Evolutionary conservation across 192 early-diverging fungal species (phyloP).

Genomic region (Linnemannia exigua): DNA sequence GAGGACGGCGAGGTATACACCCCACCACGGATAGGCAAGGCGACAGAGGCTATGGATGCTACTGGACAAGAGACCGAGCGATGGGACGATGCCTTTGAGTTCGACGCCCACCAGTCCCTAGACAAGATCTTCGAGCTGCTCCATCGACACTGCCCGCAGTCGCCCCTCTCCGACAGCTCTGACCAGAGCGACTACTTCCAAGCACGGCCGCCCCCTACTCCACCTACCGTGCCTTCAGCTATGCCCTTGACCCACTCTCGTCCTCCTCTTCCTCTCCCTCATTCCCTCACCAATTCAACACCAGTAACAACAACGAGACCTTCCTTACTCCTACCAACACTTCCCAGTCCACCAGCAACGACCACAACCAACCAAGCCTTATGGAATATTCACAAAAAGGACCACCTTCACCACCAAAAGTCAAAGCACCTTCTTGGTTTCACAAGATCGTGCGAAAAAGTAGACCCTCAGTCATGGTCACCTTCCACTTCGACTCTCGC

Average conservation of each 20-base stretch:
- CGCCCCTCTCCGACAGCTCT: slow-evolving; percentile 43
- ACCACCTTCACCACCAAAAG: background rate
- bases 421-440: slow-evolving; percentile 8
- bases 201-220: background rate
- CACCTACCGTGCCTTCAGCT: background rate
- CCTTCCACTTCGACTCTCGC: background rate
- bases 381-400: background rate
- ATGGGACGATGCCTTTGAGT: slow-evolving; percentile 51
- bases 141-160: slow-evolving; percentile 22
- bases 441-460: slow-evolving; percentile 4
- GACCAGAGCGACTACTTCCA: slow-evolving; percentile 45
- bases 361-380: background rate
- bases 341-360: background rate
- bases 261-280: slow-evolving; percentile 18
- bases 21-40: background rate
- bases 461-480: slow-evolving; percentile 8
- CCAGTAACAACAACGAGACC: slow-evolving; percentile 4
- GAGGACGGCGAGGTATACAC: background rate
- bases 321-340: background rate
- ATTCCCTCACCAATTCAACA: background rate
- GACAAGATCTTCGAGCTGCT: slow-evolving; percentile 43
- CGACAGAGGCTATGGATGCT: background rate
- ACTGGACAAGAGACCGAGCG: slow-evolving; percentile 17
- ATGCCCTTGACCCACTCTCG: background rate
- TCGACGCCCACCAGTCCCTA: slow-evolving; percentile 21